Evolutionary conservation across 306 rosid species (phyloP).

Genomic region (Pueraria montana): DNA sequence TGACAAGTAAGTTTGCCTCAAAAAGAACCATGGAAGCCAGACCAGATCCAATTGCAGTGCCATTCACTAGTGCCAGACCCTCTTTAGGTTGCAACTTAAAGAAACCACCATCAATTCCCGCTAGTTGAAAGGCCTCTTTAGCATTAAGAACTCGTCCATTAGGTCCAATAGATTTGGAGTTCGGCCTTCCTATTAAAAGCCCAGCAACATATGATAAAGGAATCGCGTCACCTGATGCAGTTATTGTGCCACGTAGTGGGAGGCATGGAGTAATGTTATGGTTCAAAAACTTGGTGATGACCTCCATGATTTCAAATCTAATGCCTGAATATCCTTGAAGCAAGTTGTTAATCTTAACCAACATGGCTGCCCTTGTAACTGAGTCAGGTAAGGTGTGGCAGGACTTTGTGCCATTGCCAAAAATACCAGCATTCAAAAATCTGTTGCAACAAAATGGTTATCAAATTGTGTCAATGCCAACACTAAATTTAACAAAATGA

Average conservation of each 20-base stretch:
- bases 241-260: slow-evolving; percentile 85
- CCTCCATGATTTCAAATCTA: slow-evolving; percentile 84
- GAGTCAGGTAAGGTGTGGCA: slow-evolving; percentile 72
- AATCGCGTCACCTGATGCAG: slow-evolving; percentile 87
- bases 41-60: slow-evolving; percentile 95
- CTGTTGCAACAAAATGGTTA: slow-evolving; percentile 49
- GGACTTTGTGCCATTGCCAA: slow-evolving; percentile 70
- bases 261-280: slow-evolving; percentile 80
- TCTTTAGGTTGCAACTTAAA: slow-evolving; percentile 94
- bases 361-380: slow-evolving; percentile 85
- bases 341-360: slow-evolving; percentile 90
- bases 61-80: slow-evolving; percentile 89
- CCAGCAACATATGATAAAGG: slow-evolving; percentile 91
- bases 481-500: not conserved
- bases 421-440: slow-evolving; percentile 88
- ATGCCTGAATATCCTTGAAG: slow-evolving; percentile 94
- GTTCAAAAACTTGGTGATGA: slow-evolving; percentile 77
- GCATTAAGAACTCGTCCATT: slow-evolving; percentile 66
- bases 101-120: slow-evolving; percentile 69
- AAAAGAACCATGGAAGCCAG: slow-evolving; percentile 84
- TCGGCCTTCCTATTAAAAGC: slow-evolving; percentile 78
- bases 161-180: slow-evolving; percentile 82
- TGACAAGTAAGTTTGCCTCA: slow-evolving; percentile 72
- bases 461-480: not conserved
- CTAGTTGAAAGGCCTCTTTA: slow-evolving; percentile 72